Percentiles rank a stretch among this genome's conserved stretches.
Conservation (phyloP, 805 yeast species). For the Metschnikowia corniflorae region DNA sequence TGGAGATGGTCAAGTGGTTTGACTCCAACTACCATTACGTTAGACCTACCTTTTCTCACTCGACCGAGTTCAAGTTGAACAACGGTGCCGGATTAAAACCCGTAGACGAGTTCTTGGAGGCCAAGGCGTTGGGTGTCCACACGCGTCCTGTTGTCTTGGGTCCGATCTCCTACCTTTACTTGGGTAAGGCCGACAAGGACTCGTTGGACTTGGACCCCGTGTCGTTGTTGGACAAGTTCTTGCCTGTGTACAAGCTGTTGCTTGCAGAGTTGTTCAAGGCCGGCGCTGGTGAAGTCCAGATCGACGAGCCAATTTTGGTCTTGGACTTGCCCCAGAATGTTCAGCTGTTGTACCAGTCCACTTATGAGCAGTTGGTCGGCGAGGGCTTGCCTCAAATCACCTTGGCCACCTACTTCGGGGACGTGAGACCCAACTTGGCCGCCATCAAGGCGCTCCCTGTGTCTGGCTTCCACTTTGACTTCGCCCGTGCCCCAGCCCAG, state of each 20-base stretch:
- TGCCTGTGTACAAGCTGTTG: conserved; percentile 91
- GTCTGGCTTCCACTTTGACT: conserved; percentile 94
- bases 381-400: conserved; percentile 71
- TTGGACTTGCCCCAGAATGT: conserved; percentile 84
- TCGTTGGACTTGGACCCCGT: conserved; percentile 93
- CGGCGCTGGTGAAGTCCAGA: conserved; percentile 93
- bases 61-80: conserved; percentile 92
- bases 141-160: conserved; percentile 98
- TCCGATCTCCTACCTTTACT: conserved; percentile 90
- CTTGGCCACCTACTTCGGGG: conserved; percentile 95
- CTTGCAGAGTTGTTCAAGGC: conserved; percentile 84
- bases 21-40: conserved; percentile 99
- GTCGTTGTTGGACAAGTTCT: conserved; percentile 77
- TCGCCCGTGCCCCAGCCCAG: conserved; percentile 95
- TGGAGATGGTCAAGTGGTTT: conserved; percentile 99
- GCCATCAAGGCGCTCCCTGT: conserved; percentile 91
- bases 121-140: conserved; percentile 91
- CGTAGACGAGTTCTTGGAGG: conserved; percentile 96
- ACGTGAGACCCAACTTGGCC: conserved; percentile 91
- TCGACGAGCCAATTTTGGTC: conserved; percentile 96
- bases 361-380: conserved; percentile 73
- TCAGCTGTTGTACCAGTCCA: conserved; percentile 82
- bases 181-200: conserved; percentile 99
- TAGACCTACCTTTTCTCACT: conserved; percentile 96
- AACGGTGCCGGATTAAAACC: conserved; percentile 76